Evolutionary conservation across 257 asterid genomes (phyloP), one percentile per base, ranked within the genome.

Genomic region (Orobanche coerulescens): DNA sequence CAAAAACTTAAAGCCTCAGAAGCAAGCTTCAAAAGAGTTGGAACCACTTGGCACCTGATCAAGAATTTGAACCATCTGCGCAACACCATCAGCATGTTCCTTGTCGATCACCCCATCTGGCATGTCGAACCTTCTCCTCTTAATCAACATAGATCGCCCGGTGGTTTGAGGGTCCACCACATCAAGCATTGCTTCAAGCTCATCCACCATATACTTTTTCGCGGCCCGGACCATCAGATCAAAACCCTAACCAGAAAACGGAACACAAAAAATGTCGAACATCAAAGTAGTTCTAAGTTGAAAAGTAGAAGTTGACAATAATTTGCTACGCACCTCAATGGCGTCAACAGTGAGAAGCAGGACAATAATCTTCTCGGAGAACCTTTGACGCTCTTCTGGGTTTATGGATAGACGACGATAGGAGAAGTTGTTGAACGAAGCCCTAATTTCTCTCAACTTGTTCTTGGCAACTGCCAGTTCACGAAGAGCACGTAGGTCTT

Each of bases 341-440:
- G 96, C 85, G 31, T 85, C 92, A 51, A 87, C 83, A 8, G 96
- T 87, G 69, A 85, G 94, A 33, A 87, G 89, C 44, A 87, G 48
- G 31, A 87, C 92, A 31, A 85, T 85, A 58, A 85, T 79, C 84
- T 78, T 87, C 62, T 87, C 94, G 0, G 92, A 75, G 79, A 82
- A 87, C 79, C 75, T 79, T 79, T 87, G 96, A 11, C 84, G 80
- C 78, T 87, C 96, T 75, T 70, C 96, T 3, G 89, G 80, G 37
- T 87, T 89, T 10, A 70, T 71, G 39, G 71, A 11, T 24, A 87
- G 65, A 28, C 71, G 84, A 24, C 92, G 79, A 65, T 81, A 87
- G 3, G 96, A 59, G 82, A 82, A 87, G 80, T 87, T 82, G 82
- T 76, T 81, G 83, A 87, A 87, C 67, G 76, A 33, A 44, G 86